These are phyloP conservation scores for Leptographium galeiforme DNA, from an alignment of 2,329 filamentous ascomycete species.

Conservation along the genomic window DNA sequence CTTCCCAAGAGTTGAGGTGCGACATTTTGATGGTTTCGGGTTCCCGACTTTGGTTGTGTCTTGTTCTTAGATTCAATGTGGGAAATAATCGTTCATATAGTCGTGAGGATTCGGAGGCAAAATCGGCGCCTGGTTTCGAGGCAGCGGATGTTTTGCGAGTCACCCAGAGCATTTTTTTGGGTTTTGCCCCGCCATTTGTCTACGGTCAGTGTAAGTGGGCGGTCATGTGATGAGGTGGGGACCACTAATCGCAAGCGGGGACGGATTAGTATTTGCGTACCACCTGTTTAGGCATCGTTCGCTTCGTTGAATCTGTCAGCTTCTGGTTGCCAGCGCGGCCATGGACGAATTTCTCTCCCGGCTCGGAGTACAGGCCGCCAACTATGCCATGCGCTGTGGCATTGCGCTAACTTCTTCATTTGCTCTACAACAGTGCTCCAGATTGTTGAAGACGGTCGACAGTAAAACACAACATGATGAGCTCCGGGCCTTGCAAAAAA, in stretches of 20 bases:
- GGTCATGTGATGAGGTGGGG: not conserved
- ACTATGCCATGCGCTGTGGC: slow-evolving; percentile 81
- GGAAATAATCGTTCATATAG: not conserved
- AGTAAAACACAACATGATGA: slow-evolving; percentile 55
- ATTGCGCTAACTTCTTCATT: slow-evolving; percentile 76
- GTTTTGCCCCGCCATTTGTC: slow-evolving; percentile 9
- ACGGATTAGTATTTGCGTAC: not conserved
- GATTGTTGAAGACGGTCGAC: slow-evolving; percentile 64
- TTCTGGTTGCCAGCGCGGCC: not conserved
- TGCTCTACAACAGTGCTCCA: slow-evolving; percentile 69
- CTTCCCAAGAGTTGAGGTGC: slow-evolving; percentile 90
- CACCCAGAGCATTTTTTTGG: not conserved
- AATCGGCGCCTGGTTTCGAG: not conserved
- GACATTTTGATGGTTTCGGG: slow-evolving; percentile 20
- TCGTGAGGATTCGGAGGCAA: too few relatives aligned
- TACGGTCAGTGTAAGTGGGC: not conserved
- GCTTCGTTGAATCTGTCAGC: too few relatives aligned
- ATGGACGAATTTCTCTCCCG: slow-evolving; percentile 57
- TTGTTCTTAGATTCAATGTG: not conserved
- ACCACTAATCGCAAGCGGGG: not conserved
- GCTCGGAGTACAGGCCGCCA: slow-evolving; percentile 61
- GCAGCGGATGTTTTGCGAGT: not conserved
- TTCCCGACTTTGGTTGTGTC: not conserved
- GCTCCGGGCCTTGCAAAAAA: slow-evolving; percentile 55
- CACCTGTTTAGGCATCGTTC: too few relatives aligned